Base-by-base conservation (phyloP, 179 eudicot species). In the Heliamphora pulchella region DNA sequence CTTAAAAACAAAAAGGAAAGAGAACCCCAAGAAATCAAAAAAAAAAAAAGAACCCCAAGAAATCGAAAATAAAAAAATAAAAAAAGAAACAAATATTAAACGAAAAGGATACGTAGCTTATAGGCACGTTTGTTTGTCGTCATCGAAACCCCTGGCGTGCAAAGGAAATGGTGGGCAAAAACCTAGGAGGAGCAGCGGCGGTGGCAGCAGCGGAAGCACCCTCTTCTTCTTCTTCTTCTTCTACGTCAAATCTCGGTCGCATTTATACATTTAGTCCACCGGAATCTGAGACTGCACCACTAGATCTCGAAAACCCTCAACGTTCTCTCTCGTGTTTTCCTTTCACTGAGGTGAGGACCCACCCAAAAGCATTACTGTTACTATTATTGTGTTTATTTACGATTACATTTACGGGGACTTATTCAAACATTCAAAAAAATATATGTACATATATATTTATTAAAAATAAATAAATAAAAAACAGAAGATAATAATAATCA, bases 91-190 rank as follows among this genome's bases (percentile, higher is more conserved):
- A 5, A 31, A 66, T 5, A 39, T 18, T 18, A 44, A 62, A 70
- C 15, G 55, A 68, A 69, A 89, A 93, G 97, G 97, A 94, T 95
- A 95, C 98, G 98, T 68, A 95, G 97, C 97, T 95, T 95, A 75
- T 95, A 95, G 84, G 97, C 97, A 77, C 98, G 97, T 82, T 93
- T 95, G 46, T 86, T 82, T 65, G 92, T 90, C 84, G 95, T 85
- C 94, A 91, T 89, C 48, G 17, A 61, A 47, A 22, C 51, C 64
- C 64, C 20, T 18, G 5, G 80, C 18, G 53, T 17, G 51, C 8
- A 78, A 68, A 47, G 41, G 9, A 44, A 70, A 70, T 46, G 65
- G 76, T 55, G 39, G 75, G 4, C 68, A 51, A 65, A 77, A 71
- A 77, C 73, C 80, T 81, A 70, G 71, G 54, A 51, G 64, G 17